These are phyloP conservation scores for Toxicodendron radicans DNA, from an alignment of 345 rosid species.

Conservation along the genomic window DNA sequence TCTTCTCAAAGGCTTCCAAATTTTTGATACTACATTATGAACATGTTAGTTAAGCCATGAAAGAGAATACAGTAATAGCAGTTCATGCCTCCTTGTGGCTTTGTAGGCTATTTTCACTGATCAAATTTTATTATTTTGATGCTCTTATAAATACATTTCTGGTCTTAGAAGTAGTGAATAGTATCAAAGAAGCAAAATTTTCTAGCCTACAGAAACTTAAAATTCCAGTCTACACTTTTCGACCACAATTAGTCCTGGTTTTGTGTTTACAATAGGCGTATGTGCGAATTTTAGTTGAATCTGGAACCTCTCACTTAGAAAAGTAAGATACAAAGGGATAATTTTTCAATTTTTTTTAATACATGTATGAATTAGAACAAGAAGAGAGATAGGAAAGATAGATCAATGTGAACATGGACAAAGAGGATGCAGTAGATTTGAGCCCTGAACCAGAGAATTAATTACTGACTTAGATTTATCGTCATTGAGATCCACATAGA, in stretches of 20 bases:
- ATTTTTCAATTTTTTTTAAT: background rate
- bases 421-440: background rate
- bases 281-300: background rate
- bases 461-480: background rate
- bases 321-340: no score
- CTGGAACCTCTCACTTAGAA: background rate
- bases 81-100: conserved; percentile 8
- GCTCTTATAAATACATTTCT: background rate
- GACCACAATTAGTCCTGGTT: background rate
- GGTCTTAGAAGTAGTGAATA: background rate
- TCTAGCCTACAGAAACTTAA: conserved; percentile 2
- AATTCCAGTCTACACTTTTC: background rate
- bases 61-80: background rate
- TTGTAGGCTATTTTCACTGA: background rate
- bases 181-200: background rate
- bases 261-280: background rate
- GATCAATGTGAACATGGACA: background rate
- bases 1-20: background rate
- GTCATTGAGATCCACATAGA: background rate
- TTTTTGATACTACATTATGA: background rate
- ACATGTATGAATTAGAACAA: background rate
- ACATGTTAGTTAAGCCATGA: background rate
- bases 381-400: background rate
- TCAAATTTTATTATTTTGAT: background rate
- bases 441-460: background rate